Percentiles rank a stretch among this genome's conserved stretches.
Evolutionary conservation across 805 yeast species (phyloP).

Genomic region (Saccharomycopsis fibuligera): DNA sequence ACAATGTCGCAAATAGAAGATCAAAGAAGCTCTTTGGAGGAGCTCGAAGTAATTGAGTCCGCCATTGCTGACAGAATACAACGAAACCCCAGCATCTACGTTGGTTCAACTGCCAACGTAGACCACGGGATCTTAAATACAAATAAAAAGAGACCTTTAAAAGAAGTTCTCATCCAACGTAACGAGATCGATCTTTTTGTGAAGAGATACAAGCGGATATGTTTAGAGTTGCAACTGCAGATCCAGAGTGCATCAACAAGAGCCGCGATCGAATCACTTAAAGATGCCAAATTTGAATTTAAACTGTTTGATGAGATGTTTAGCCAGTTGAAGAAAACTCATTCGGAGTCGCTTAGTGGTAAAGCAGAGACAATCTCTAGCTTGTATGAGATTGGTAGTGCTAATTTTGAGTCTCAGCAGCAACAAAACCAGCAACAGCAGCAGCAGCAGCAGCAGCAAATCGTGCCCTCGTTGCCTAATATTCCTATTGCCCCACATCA

Average conservation of each 20-base stretch:
- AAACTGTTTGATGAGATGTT: conserved; percentile 35
- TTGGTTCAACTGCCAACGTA: conserved; percentile 27
- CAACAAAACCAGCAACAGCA: no score
- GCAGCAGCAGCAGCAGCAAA: no score
- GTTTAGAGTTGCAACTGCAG: conserved; percentile 17
- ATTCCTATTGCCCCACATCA: conserved; percentile 25
- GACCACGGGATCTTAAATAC: conserved; percentile 29
- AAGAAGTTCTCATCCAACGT: conserved; percentile 53
- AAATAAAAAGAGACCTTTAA: conserved; percentile 36
- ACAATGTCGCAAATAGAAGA: conserved; percentile 29
- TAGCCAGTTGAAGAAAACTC: conserved; percentile 27
- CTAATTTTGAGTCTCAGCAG: no score
- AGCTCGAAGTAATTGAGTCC: conserved; percentile 63
- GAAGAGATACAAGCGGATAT: conserved; percentile 36
- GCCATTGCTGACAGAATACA: conserved; percentile 58
- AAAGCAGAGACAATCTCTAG: conserved; percentile 27
- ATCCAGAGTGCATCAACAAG: not conserved
- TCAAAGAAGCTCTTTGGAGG: conserved; percentile 42
- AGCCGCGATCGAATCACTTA: not conserved
- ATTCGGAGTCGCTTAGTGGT: conserved; percentile 27
- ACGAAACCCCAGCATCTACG: conserved; percentile 52
- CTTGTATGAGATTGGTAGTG: conserved; percentile 4
- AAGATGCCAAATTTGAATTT: conserved; percentile 27
- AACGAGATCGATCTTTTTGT: conserved; percentile 57
- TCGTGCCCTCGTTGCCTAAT: conserved; percentile 28